Evolutionary conservation across 1,284 basidiomycete genomes (phyloP).

Genomic region (Pholiota adiposa): DNA sequence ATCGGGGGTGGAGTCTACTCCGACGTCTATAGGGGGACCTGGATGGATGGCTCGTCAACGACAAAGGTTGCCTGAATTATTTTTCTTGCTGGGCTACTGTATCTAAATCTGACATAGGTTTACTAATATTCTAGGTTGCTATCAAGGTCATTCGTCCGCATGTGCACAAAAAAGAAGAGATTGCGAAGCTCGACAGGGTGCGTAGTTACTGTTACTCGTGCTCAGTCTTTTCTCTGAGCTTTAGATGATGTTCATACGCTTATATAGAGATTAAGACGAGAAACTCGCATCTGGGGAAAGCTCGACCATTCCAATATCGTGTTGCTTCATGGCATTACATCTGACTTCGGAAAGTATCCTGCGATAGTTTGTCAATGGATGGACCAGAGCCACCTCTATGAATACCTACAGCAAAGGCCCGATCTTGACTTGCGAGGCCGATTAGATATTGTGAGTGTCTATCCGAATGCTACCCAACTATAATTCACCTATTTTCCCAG

Average conservation of each 20-base stretch:
- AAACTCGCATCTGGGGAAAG: slow-evolving; percentile 29
- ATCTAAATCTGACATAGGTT: too few relatives aligned
- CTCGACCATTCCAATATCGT: slow-evolving; percentile 32
- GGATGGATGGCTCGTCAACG: too few relatives aligned
- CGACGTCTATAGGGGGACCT: not conserved
- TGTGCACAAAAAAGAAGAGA: not conserved
- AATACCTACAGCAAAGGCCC: slow-evolving; percentile 19
- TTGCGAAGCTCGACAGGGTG: not conserved
- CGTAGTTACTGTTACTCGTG: not conserved
- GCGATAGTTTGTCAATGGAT: slow-evolving; percentile 35
- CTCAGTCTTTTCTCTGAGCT: too few relatives aligned
- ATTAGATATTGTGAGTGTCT: slow-evolving; percentile 23
- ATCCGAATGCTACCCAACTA: too few relatives aligned
- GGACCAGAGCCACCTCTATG: slow-evolving; percentile 24
- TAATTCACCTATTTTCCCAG: not conserved
- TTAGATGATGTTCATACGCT: too few relatives aligned
- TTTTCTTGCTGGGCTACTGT: too few relatives aligned
- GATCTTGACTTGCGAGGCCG: slow-evolving; percentile 18
- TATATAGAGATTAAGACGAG: slow-evolving; percentile 11
- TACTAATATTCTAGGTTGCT: not conserved
- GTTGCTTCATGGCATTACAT: slow-evolving; percentile 25
- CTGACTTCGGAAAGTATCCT: slow-evolving; percentile 26
- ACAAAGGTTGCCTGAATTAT: too few relatives aligned
- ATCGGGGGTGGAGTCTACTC: not conserved
- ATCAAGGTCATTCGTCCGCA: not conserved